Evolutionary conservation across 2,329 filamentous ascomycete species (phyloP).

Genomic region (Aureobasidium pullulans): DNA sequence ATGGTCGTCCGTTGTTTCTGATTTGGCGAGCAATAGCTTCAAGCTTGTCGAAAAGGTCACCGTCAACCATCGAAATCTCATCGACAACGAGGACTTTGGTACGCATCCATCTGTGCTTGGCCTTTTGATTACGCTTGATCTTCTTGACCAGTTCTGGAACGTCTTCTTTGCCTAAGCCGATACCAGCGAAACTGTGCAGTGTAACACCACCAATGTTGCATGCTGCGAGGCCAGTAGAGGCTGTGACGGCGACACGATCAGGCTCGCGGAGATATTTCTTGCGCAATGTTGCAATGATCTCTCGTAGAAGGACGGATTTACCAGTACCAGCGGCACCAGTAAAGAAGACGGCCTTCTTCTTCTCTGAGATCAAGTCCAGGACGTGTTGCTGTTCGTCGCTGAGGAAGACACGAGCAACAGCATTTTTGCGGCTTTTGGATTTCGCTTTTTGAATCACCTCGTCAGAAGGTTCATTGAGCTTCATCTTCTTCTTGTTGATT

Average conservation of each 20-base stretch:
- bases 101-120: slow-evolving; percentile 78
- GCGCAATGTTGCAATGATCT: slow-evolving; percentile 76
- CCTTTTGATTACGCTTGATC: slow-evolving; percentile 80
- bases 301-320: slow-evolving; percentile 90
- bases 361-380: slow-evolving; percentile 70
- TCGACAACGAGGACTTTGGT: slow-evolving; percentile 87
- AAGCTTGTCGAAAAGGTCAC: slow-evolving; percentile 92
- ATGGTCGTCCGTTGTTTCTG: slow-evolving; percentile 83
- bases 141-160: slow-evolving; percentile 77
- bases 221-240: slow-evolving; percentile 89
- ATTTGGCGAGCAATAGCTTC: slow-evolving; percentile 78
- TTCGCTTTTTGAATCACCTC: slow-evolving; percentile 43
- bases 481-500: slow-evolving; percentile 48
- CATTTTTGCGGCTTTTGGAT: slow-evolving; percentile 35
- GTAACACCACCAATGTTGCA: slow-evolving; percentile 97
- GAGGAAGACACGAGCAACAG: slow-evolving; percentile 56
- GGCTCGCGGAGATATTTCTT: slow-evolving; percentile 68
- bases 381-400: slow-evolving; percentile 84
- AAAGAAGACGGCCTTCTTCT: slow-evolving; percentile 88
- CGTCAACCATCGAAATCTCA: slow-evolving; percentile 98
- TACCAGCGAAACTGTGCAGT: slow-evolving; percentile 90
- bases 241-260: slow-evolving; percentile 85
- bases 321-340: slow-evolving; percentile 91
- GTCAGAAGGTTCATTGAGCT: slow-evolving; percentile 34
- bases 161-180: slow-evolving; percentile 88